Conservation (phyloP, 805 yeast genomes). For the Candida glaebosa region DNA sequence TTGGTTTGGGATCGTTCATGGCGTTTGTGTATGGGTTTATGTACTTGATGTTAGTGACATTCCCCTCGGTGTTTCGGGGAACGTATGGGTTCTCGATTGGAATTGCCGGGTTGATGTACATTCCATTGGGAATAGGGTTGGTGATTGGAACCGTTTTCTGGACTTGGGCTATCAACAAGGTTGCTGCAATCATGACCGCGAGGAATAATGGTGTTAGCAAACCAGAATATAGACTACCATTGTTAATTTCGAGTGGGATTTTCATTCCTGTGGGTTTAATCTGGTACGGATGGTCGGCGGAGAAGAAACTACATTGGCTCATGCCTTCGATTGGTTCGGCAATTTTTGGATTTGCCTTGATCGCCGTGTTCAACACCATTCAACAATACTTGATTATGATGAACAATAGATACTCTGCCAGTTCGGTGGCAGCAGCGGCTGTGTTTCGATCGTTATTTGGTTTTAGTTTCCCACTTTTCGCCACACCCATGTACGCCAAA, state of each 20-base stretch:
- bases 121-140: constrained; percentile 39
- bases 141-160: constrained; percentile 28
- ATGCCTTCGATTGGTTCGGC: constrained; percentile 45
- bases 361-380: constrained; percentile 65
- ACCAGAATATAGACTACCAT: constrained; percentile 38
- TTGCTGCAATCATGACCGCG: constrained; percentile 21
- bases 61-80: constrained; percentile 28
- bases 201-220: constrained; percentile 30
- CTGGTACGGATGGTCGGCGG: constrained; percentile 41
- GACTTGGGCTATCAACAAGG: constrained; percentile 24
- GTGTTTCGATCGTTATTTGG: constrained; percentile 66
- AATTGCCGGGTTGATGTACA: constrained; percentile 34
- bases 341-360: constrained; percentile 56
- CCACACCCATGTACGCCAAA: constrained; percentile 49
- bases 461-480: constrained; percentile 66
- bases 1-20: constrained; percentile 40
- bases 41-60: constrained; percentile 39
- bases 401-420: constrained; percentile 65
- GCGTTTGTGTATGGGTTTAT: constrained; percentile 41
- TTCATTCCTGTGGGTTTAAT: constrained; percentile 34
- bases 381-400: constrained; percentile 69
- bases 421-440: constrained; percentile 67
- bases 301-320: constrained; percentile 34
- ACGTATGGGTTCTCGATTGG: constrained; percentile 31
- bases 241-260: constrained; percentile 29